These are phyloP conservation scores for Xylariales sp. DNA, from an alignment of 2,329 filamentous ascomycete species.

Conservation along the genomic window DNA sequence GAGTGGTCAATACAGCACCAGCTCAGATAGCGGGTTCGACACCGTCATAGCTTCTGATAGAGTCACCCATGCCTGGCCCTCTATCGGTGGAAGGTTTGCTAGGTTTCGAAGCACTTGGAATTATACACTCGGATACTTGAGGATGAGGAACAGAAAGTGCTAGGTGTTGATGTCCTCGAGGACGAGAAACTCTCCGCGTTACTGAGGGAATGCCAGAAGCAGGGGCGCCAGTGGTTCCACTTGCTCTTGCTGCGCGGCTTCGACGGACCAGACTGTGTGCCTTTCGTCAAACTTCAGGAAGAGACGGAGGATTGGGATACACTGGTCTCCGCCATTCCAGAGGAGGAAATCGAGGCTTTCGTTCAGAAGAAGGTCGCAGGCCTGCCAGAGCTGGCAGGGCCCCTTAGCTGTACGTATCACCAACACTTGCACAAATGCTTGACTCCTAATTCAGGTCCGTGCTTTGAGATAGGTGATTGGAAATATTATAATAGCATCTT, in stretches of 20 bases:
- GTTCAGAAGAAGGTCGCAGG: background rate
- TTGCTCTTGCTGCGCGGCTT: background rate
- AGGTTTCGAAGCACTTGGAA: conserved; percentile 2
- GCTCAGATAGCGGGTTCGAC: conserved; percentile 31
- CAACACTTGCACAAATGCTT: too few relatives aligned
- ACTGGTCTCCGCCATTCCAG: background rate
- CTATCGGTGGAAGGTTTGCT: background rate
- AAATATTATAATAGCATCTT: too few relatives aligned
- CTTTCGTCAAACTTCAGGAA: background rate
- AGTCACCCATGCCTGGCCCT: background rate
- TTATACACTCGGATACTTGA: conserved; percentile 2
- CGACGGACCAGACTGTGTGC: background rate
- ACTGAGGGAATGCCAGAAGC: background rate
- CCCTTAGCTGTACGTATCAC: too few relatives aligned
- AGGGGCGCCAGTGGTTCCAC: conserved; percentile 3
- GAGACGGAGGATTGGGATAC: conserved; percentile 1
- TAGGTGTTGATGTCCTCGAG: background rate
- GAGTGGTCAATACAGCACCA: conserved; percentile 32
- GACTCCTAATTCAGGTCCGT: too few relatives aligned
- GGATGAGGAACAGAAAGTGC: conserved; percentile 1
- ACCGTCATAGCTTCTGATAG: conserved; percentile 28
- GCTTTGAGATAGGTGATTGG: too few relatives aligned
- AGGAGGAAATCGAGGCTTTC: conserved; percentile 5
- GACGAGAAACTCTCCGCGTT: background rate
- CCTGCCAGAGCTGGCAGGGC: background rate